These are phyloP conservation scores for Lachnellula cervina DNA, from an alignment of 2,329 filamentous ascomycete species.

Conservation along the genomic window DNA sequence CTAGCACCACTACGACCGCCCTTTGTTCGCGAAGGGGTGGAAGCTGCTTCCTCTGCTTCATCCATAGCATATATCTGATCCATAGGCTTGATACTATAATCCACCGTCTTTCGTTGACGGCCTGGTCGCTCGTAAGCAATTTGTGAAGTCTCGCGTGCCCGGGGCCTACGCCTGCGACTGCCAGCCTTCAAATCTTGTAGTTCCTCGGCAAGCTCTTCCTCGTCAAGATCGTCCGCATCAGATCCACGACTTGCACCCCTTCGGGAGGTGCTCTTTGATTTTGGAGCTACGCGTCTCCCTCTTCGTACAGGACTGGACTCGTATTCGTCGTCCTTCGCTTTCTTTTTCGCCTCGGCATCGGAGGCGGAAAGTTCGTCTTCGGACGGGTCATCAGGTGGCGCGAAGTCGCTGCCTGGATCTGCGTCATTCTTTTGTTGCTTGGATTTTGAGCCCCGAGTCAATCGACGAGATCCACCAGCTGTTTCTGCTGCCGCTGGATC, in stretches of 20 bases:
- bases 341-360: constrained; percentile 36
- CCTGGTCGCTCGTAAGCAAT: constrained; percentile 53
- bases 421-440: constrained; percentile 23
- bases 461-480: constrained; percentile 24
- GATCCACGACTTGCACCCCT: constrained; percentile 43
- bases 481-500: constrained; percentile 34
- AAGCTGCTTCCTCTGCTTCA: constrained; percentile 60
- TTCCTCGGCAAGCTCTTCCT: constrained; percentile 62
- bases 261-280: constrained; percentile 43
- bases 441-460: constrained; percentile 25
- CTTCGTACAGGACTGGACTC: constrained; percentile 46
- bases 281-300: constrained; percentile 39
- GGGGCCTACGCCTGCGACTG: constrained; percentile 42
- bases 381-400: constrained; percentile 39
- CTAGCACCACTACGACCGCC: constrained; percentile 49
- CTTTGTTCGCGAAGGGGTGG: constrained; percentile 64
- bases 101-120: constrained; percentile 61
- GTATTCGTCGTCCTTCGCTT: constrained; percentile 40
- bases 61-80: constrained; percentile 68
- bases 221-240: constrained; percentile 53
- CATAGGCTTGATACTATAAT: constrained; percentile 81
- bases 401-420: constrained; percentile 32
- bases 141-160: constrained; percentile 41
- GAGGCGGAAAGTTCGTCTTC: constrained; percentile 42
- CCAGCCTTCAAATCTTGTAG: constrained; percentile 52